A percentile compares a stretch with the other conserved stretches of the same genome.
These are phyloP conservation scores for Calonectria hawksworthii DNA, from an alignment of 2,329 filamentous ascomycete genomes.

Conservation along the genomic window DNA sequence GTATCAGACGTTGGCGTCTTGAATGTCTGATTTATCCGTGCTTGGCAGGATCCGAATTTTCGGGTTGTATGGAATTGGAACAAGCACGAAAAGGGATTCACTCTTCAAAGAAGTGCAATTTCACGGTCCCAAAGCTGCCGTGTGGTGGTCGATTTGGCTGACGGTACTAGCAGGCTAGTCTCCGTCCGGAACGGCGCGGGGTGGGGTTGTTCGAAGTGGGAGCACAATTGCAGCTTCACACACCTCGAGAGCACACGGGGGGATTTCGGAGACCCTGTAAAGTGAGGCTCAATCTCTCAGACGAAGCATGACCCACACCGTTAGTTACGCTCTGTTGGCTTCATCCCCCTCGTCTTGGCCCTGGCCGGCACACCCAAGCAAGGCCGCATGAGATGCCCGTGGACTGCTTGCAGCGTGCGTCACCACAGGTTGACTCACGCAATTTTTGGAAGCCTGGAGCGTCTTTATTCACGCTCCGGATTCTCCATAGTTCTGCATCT, in stretches of 20 bases:
- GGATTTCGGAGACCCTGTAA: not conserved
- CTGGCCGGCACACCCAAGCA: not conserved
- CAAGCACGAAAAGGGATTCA: not conserved
- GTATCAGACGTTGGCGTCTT: not conserved
- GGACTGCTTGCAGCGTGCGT: conserved; percentile 17
- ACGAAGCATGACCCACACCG: conserved; percentile 7
- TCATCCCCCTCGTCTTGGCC: not conserved
- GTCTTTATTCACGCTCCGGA: conserved; percentile 12
- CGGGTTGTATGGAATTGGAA: not conserved
- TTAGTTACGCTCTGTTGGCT: conserved; percentile 1
- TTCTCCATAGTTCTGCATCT: conserved; percentile 20
- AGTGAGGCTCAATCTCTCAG: not conserved
- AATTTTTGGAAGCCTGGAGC: not conserved
- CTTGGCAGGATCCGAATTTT: not conserved
- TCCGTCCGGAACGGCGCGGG: conserved; percentile 2
- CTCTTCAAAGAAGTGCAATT: not conserved
- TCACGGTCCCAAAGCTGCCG: no score
- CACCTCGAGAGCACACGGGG: not conserved
- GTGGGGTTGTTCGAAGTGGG: not conserved
- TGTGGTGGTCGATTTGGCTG: not conserved
- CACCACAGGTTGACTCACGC: not conserved
- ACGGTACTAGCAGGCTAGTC: not conserved
- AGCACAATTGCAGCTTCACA: not conserved
- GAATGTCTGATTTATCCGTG: not conserved
- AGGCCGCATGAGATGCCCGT: not conserved